Percentiles rank a stretch among this genome's conserved stretches.
These are phyloP conservation scores for Aegle marmelos DNA, from an alignment of 345 rosid genomes.

Conservation along the genomic window DNA sequence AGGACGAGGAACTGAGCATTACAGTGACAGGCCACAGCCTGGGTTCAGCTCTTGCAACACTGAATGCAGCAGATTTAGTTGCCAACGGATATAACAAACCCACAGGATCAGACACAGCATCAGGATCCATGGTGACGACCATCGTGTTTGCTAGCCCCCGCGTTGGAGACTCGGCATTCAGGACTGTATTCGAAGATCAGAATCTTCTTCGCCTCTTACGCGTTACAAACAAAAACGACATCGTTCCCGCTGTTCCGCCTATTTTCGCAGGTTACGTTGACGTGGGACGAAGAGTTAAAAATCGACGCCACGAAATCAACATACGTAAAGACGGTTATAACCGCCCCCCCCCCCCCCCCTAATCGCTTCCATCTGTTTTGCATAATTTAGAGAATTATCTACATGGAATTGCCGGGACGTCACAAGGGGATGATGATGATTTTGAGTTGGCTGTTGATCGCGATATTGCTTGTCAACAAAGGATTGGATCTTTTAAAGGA, in stretches of 20 bases:
- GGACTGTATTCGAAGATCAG: neutral
- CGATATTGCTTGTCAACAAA: neutral
- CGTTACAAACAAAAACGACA: neutral
- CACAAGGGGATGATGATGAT: neutral
- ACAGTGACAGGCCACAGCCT: neutral
- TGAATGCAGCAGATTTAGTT: neutral
- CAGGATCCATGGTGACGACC: neutral
- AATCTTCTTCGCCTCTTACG: neutral
- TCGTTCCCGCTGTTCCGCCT: neutral
- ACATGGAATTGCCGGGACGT: neutral
- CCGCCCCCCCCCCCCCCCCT: no score
- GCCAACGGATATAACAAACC: neutral
- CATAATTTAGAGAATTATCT: neutral
- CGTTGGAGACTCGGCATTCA: neutral
- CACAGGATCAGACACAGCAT: neutral
- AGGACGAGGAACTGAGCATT: neutral
- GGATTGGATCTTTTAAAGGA: neutral
- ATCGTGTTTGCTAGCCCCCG: neutral
- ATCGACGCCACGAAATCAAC: neutral
- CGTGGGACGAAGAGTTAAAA: neutral
- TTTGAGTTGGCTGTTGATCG: neutral
- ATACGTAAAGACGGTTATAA: neutral
- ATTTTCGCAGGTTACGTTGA: neutral
- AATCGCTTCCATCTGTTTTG: neutral
- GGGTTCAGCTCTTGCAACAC: neutral